A percentile compares a stretch with the other conserved stretches of the same genome.
Conservation (phyloP, 176 grass and related monocot genomes). For the Oryza nivara region DNA sequence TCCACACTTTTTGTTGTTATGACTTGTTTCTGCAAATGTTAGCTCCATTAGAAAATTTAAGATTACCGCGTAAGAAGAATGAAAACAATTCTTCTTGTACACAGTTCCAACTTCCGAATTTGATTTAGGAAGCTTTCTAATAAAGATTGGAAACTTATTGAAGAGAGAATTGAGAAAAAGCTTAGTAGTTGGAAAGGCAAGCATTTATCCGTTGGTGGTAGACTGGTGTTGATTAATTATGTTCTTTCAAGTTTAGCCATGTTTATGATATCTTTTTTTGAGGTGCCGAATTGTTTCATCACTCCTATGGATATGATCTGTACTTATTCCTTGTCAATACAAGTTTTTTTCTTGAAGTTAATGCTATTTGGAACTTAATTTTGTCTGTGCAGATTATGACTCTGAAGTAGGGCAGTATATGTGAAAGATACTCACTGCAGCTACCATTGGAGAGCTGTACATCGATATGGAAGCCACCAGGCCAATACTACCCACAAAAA, state of each 20-base stretch:
- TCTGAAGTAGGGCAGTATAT: not conserved
- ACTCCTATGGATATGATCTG: not conserved
- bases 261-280: too few species aligned
- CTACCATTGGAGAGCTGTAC: constrained; percentile 70
- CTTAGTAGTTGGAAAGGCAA: too few species aligned
- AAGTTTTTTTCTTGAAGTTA: not conserved
- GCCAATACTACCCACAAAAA: constrained; percentile 62
- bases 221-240: too few species aligned
- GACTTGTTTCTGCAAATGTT: constrained; percentile 56
- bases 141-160: too few species aligned
- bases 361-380: not conserved
- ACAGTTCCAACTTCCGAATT: not conserved
- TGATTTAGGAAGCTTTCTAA: not conserved
- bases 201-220: too few species aligned
- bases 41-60: not conserved
- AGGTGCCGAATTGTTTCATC: not conserved
- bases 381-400: not conserved
- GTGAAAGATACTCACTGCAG: constrained; percentile 46
- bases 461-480: constrained; percentile 72
- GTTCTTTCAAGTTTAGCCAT: too few species aligned
- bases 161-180: too few species aligned
- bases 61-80: not conserved
- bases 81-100: not conserved
- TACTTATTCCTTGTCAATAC: not conserved
- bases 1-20: constrained; percentile 70